Percentiles rank a stretch among this genome's conserved stretches.
These are phyloP conservation scores for Lasiodiplodia theobromae DNA, from an alignment of 2,329 filamentous ascomycete species.

Conservation along the genomic window DNA sequence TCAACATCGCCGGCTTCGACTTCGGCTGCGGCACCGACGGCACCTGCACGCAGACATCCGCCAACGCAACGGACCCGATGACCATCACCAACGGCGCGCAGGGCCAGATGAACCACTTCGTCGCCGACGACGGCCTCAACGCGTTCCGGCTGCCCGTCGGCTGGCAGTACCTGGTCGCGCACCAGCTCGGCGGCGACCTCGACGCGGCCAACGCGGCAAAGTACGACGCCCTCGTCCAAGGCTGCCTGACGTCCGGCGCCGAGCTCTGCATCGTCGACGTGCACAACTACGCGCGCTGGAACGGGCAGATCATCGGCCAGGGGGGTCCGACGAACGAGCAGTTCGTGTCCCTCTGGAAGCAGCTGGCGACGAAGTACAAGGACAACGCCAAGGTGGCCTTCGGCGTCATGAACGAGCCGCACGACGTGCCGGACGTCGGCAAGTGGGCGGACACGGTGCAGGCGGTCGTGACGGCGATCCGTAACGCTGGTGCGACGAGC, in stretches of 20 bases:
- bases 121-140: slow-evolving; percentile 61
- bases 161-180: slow-evolving; percentile 68
- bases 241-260: slow-evolving; percentile 63
- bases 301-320: slow-evolving; percentile 69
- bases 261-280: slow-evolving; percentile 65
- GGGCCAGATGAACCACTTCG: slow-evolving; percentile 65
- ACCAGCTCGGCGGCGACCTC: slow-evolving; percentile 59
- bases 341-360: slow-evolving; percentile 65
- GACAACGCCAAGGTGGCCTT: slow-evolving; percentile 63
- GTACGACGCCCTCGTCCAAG: slow-evolving; percentile 64
- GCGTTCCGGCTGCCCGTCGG: slow-evolving; percentile 64
- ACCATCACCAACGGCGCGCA: slow-evolving; percentile 44
- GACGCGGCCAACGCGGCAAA: slow-evolving; percentile 56
- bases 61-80: slow-evolving; percentile 36
- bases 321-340: slow-evolving; percentile 67
- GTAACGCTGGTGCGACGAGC: slow-evolving; percentile 66
- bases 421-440: slow-evolving; percentile 61
- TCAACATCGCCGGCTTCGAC: slow-evolving; percentile 58
- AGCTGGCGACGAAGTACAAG: slow-evolving; percentile 64
- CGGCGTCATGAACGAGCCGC: slow-evolving; percentile 74
- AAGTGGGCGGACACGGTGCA: slow-evolving; percentile 69
- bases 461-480: slow-evolving; percentile 69
- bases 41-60: slow-evolving; percentile 35
- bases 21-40: slow-evolving; percentile 52
- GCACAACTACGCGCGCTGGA: slow-evolving; percentile 61